Conservation (phyloP, 306 rosid genomes). For the Sophora flavescens region DNA sequence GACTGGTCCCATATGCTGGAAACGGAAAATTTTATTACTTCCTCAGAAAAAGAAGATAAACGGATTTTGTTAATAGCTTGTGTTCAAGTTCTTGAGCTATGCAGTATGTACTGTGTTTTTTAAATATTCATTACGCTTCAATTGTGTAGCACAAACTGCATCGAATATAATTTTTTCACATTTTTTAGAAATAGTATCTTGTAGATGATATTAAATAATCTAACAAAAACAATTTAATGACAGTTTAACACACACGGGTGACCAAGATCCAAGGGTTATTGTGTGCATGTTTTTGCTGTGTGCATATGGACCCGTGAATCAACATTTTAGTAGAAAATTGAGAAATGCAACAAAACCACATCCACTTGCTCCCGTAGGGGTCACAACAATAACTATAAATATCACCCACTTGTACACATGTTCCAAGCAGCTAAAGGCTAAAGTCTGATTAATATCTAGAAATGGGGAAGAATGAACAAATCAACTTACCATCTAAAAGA, state of each 20-base stretch:
- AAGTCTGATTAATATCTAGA: constrained; percentile 14
- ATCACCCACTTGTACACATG: neutral
- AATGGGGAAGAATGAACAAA: constrained; percentile 29
- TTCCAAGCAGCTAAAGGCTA: neutral
- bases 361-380: neutral
- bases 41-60: constrained; percentile 9
- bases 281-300: constrained; percentile 16
- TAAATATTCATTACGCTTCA: neutral
- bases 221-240: neutral
- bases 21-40: constrained; percentile 15
- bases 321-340: neutral
- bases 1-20: constrained; percentile 27
- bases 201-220: neutral
- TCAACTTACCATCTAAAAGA: constrained; percentile 81
- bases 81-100: constrained; percentile 28
- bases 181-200: no score
- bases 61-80: neutral
- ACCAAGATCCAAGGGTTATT: no score
- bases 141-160: no score
- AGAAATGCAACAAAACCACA: neutral
- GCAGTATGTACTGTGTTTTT: constrained; percentile 21
- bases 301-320: neutral
- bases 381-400: neutral
- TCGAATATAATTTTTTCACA: no score
- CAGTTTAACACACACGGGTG: neutral